A percentile compares a stretch with the other conserved stretches of the same genome.
These are phyloP conservation scores for Albugo laibachii DNA, from an alignment of 352 stramenopile genomes.

Conservation along the genomic window DNA sequence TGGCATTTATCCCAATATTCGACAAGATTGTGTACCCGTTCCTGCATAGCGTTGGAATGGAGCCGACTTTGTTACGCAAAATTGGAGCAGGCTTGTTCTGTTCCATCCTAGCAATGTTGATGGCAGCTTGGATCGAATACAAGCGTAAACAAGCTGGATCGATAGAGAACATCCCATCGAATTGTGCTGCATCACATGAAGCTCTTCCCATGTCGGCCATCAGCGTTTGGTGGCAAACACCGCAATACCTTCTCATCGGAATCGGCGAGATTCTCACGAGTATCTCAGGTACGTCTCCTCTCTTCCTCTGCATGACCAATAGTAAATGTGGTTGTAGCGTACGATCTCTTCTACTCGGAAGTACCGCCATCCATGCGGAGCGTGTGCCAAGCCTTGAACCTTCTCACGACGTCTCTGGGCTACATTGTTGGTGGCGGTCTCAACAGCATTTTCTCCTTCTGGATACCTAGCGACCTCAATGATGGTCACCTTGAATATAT, in stretches of 20 bases:
- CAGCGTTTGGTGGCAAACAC: constrained; percentile 81
- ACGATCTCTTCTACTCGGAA: constrained; percentile 86
- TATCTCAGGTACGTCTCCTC: constrained; percentile 55
- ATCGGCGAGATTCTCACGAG: constrained; percentile 79
- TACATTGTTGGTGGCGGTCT: constrained; percentile 63
- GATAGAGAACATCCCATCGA: constrained; percentile 30
- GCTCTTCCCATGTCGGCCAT: constrained; percentile 53
- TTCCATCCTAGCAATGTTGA: constrained; percentile 49
- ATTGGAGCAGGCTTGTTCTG: constrained; percentile 77
- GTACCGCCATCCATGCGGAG: constrained; percentile 81
- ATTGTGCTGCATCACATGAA: constrained; percentile 47
- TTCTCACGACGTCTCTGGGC: constrained; percentile 79
- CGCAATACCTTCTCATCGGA: constrained; percentile 80
- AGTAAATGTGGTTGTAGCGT: constrained; percentile 16
- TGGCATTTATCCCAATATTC: constrained; percentile 82
- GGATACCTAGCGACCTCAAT: constrained; percentile 81
- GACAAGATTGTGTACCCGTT: constrained; percentile 65
- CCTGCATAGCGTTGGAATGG: constrained; percentile 34
- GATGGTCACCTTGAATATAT: constrained; percentile 79
- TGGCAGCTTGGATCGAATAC: constrained; percentile 46
- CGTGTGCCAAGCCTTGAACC: constrained; percentile 77
- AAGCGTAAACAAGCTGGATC: constrained; percentile 33
- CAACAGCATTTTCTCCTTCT: constrained; percentile 81
- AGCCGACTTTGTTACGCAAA: constrained; percentile 69
- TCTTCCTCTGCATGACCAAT: neutral